phyloP scores from a whole-genome alignment of 2,329 filamentous ascomycete species.

The Pseudogymnoascus sp. region DNA sequence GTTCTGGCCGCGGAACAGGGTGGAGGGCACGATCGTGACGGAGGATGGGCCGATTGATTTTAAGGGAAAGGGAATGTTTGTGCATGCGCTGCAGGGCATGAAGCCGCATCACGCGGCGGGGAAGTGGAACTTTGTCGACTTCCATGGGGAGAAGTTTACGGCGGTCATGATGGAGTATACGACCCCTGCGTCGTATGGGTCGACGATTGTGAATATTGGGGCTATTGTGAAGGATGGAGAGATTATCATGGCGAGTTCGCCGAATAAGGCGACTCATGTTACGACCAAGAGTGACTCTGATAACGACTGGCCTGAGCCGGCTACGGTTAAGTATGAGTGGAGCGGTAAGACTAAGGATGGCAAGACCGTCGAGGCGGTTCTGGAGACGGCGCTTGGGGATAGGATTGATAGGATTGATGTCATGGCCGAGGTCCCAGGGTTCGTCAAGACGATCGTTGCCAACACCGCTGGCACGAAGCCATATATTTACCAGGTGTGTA shows the following conservation, averaged over 20 bases:
- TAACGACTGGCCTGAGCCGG: constrained; percentile 85
- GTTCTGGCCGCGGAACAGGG: constrained; percentile 84
- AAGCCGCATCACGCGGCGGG: constrained; percentile 95
- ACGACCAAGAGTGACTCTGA: constrained; percentile 62
- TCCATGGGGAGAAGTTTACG: constrained; percentile 79
- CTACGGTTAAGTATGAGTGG: constrained; percentile 67
- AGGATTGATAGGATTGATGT: constrained; percentile 81
- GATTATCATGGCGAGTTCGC: constrained; percentile 63
- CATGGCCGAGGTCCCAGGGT: constrained; percentile 91
- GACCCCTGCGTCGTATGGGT: constrained; percentile 86
- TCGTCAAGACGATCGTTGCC: constrained; percentile 89
- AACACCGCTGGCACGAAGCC: constrained; percentile 85
- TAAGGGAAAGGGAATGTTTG: constrained; percentile 68
- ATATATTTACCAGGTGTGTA: constrained; percentile 86
- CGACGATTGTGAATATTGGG: constrained; percentile 73
- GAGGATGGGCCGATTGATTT: constrained; percentile 74
- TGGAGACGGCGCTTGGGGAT: constrained; percentile 61
- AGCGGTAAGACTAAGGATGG: constrained; percentile 67
- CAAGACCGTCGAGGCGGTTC: constrained; percentile 57
- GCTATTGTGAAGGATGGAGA: constrained; percentile 73
- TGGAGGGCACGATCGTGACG: constrained; percentile 77
- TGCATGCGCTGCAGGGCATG: constrained; percentile 91
- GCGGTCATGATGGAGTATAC: constrained; percentile 94
- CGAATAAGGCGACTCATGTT: constrained; percentile 59
- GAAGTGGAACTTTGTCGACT: constrained; percentile 88